These are phyloP conservation scores for Cladorrhinum samala DNA, from an alignment of 495 filamentous ascomycete genomes.

Conservation along the genomic window DNA sequence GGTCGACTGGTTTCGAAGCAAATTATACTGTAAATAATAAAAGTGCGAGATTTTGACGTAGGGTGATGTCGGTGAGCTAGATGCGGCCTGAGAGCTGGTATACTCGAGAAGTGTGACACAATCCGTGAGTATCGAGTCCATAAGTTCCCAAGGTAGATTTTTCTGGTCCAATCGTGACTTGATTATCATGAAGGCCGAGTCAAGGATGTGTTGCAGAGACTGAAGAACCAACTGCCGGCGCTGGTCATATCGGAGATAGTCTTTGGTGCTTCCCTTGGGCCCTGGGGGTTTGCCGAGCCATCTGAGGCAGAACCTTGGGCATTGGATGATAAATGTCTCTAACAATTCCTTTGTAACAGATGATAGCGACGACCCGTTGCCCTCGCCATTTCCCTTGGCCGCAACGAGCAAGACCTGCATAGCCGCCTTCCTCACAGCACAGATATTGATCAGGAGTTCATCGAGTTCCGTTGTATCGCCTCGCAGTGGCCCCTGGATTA, in stretches of 20 bases:
- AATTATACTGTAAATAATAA: conserved; percentile 59
- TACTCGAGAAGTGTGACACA: conserved; percentile 45
- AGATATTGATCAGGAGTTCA: conserved; percentile 60
- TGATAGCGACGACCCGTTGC: conserved; percentile 2
- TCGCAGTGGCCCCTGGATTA: conserved; percentile 51
- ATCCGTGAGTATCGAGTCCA: conserved; percentile 52
- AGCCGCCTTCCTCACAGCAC: conserved; percentile 53
- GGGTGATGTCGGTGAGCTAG: conserved; percentile 34
- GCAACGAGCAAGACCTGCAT: conserved; percentile 43
- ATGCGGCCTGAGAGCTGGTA: conserved; percentile 31
- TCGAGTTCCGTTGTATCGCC: conserved; percentile 63
- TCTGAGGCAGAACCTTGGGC: conserved; percentile 46
- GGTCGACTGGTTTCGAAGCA: conserved; percentile 29
- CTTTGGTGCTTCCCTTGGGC: conserved; percentile 38
- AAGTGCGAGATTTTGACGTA: conserved; percentile 67
- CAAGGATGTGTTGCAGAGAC: conserved; percentile 43
- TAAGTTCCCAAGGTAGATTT: conserved; percentile 39
- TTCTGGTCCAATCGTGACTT: conserved; percentile 38
- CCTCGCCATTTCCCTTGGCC: conserved; percentile 6
- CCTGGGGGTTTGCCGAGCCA: conserved; percentile 51
- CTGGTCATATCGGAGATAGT: conserved; percentile 48
- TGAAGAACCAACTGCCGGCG: conserved; percentile 45
- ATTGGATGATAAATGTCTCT: conserved; percentile 45
- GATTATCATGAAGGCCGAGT: conserved; percentile 49
- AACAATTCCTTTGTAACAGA: conserved; percentile 25